phyloP scores from a whole-genome alignment of 306 rosid species.

The Prunus mongolica region DNA sequence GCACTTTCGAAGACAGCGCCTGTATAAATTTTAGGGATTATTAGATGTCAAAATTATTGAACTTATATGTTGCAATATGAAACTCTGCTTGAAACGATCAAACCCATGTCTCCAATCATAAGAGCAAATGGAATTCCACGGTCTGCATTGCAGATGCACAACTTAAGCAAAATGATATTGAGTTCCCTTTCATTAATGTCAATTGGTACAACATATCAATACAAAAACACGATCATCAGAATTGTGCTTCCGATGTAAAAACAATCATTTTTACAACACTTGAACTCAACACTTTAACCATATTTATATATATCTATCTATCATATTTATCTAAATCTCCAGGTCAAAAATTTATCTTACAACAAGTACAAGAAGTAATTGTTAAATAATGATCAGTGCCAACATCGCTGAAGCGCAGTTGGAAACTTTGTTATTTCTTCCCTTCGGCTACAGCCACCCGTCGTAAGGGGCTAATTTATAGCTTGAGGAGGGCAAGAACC shows the following conservation, averaged over 20 bases:
- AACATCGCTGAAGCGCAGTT: not conserved
- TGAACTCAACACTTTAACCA: constrained; percentile 12
- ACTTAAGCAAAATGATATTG: not conserved
- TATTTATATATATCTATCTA: constrained; percentile 23
- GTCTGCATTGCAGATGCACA: too few relatives aligned
- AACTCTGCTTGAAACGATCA: too few relatives aligned
- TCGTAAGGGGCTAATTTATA: constrained; percentile 27
- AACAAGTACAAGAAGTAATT: constrained; percentile 4
- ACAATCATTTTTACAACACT: constrained; percentile 32
- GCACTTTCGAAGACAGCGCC: too few relatives aligned
- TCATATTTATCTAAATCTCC: constrained; percentile 29
- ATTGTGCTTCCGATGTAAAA: constrained; percentile 17
- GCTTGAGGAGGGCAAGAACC: constrained; percentile 41
- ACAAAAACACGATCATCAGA: constrained; percentile 11
- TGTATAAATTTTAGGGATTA: too few relatives aligned
- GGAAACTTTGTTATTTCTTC: not conserved
- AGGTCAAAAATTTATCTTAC: constrained; percentile 46
- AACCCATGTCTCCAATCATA: too few relatives aligned
- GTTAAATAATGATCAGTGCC: not conserved
- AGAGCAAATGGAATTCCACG: too few relatives aligned
- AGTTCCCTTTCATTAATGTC: not conserved
- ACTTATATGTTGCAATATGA: too few relatives aligned
- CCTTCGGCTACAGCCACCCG: not conserved
- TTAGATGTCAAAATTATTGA: too few relatives aligned
- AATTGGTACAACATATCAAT: not conserved